A percentile compares a stretch with the other conserved stretches of the same genome.
These are phyloP conservation scores for Exophiala bonariae DNA, from an alignment of 2,329 filamentous ascomycete genomes.

Conservation along the genomic window DNA sequence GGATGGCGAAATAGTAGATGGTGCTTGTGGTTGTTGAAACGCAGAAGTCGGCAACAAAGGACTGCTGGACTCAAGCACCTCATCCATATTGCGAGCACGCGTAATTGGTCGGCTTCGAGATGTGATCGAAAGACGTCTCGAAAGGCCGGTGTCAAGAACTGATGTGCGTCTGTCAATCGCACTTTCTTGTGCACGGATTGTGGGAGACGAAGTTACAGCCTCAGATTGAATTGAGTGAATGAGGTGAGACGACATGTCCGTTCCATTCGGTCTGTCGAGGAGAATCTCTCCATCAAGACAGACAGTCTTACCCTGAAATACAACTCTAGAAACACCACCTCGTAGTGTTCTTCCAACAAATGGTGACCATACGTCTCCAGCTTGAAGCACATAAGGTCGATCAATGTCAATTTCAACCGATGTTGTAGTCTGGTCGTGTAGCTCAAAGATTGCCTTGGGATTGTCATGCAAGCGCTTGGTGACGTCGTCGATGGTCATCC, in stretches of 20 bases:
- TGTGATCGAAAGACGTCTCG: slow-evolving; percentile 26
- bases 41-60: slow-evolving; percentile 28
- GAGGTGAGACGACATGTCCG: slow-evolving; percentile 72
- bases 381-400: slow-evolving; percentile 63
- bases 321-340: slow-evolving; percentile 72
- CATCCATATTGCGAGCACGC: slow-evolving; percentile 23
- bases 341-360: slow-evolving; percentile 68
- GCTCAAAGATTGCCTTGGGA: slow-evolving; percentile 77
- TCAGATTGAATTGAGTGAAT: slow-evolving; percentile 55
- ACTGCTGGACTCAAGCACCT: slow-evolving; percentile 21
- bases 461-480: slow-evolving; percentile 72
- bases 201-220: slow-evolving; percentile 45
- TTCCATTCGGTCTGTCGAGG: slow-evolving; percentile 59
- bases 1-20: slow-evolving; percentile 56
- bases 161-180: slow-evolving; percentile 33
- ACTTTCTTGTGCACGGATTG: slow-evolving; percentile 39
- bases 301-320: slow-evolving; percentile 71
- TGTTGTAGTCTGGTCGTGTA: slow-evolving; percentile 75
- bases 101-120: slow-evolving; percentile 22
- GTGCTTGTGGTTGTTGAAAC: slow-evolving; percentile 45
- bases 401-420: slow-evolving; percentile 75
- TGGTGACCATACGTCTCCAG: slow-evolving; percentile 64
- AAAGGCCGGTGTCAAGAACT: slow-evolving; percentile 9
- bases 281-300: slow-evolving; percentile 71
- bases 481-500: slow-evolving; percentile 72